Evolutionary conservation across 2,329 filamentous ascomycete species (phyloP).

Genomic region (Podosphaera aphanis): DNA sequence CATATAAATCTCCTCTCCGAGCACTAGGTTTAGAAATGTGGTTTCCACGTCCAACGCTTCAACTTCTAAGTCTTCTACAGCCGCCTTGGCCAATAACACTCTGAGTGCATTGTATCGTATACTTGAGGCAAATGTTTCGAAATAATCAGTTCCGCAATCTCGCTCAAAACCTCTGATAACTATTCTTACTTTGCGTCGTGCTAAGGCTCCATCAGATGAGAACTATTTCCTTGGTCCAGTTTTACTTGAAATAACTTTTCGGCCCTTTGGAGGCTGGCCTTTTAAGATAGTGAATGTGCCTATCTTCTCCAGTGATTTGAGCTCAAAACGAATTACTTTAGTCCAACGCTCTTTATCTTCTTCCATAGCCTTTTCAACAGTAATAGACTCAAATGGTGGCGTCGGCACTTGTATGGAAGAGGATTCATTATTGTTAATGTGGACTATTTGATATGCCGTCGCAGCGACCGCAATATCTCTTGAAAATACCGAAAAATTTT

Average conservation of each 20-base stretch:
- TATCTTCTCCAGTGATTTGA: not conserved
- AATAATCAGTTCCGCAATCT: not conserved
- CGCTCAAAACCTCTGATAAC: not conserved
- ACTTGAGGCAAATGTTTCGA: not conserved
- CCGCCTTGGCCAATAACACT: not conserved
- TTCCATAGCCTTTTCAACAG: not conserved
- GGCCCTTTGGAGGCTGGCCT: not conserved
- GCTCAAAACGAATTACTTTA: not conserved
- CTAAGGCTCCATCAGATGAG: not conserved
- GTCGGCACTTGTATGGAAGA: not conserved
- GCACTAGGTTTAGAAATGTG: not conserved
- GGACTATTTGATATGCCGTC: not conserved
- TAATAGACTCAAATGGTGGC: not conserved
- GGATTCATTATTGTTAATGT: not conserved
- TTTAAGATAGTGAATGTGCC: not conserved
- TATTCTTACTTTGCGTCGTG: not conserved
- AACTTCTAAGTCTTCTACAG: too few relatives aligned
- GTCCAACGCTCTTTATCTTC: not conserved
- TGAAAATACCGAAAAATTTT: not conserved
- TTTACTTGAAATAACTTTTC: not conserved
- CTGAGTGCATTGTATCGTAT: not conserved
- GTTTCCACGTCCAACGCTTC: not conserved
- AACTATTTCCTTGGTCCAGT: not conserved
- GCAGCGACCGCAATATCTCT: not conserved
- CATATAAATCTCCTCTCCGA: too few relatives aligned